Conservation (phyloP, 371 early-diverging fungal genomes). For the Nosema muscidifuracis region DNA sequence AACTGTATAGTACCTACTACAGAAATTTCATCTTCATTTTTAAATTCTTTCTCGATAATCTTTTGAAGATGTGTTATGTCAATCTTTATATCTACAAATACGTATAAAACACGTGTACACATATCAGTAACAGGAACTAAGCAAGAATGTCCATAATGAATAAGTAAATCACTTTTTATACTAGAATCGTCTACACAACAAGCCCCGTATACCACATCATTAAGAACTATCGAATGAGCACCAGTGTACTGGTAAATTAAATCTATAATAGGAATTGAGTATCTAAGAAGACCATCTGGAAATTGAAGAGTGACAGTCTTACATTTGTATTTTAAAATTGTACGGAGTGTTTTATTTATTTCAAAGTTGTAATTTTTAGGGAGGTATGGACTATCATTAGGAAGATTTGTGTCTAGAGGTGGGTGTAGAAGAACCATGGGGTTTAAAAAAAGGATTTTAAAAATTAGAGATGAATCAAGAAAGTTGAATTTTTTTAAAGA, state of each 20-base stretch:
- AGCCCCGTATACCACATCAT: conserved; percentile 98
- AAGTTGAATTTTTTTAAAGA: too few species aligned
- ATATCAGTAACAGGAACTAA: conserved; percentile 89
- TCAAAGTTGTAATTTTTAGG: conserved; percentile 98
- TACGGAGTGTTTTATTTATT: conserved; percentile 87
- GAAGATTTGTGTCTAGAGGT: neutral
- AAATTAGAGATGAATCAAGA: too few species aligned
- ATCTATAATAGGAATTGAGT: conserved; percentile 80
- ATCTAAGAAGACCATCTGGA: conserved; percentile 95
- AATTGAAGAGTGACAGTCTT: conserved; percentile 89
- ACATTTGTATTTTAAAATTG: conserved; percentile 70
- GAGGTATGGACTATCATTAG: conserved; percentile 61
- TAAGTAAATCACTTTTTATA: conserved; percentile 85
- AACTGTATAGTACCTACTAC: conserved; percentile 94
- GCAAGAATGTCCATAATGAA: conserved; percentile 98
- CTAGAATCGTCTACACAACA: conserved; percentile 97
- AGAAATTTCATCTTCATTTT: conserved; percentile 68
- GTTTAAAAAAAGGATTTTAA: neutral
- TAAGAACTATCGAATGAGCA: conserved; percentile 82
- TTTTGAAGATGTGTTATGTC: conserved; percentile 81
- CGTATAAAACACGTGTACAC: conserved; percentile 83
- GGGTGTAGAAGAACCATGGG: conserved; percentile 23
- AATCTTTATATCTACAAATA: conserved; percentile 97
- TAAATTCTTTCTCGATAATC: conserved; percentile 74
- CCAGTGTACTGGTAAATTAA: conserved; percentile 68